Conservation (phyloP, 108 stramenopile genomes). For the Skeletonema menzelii region DNA sequence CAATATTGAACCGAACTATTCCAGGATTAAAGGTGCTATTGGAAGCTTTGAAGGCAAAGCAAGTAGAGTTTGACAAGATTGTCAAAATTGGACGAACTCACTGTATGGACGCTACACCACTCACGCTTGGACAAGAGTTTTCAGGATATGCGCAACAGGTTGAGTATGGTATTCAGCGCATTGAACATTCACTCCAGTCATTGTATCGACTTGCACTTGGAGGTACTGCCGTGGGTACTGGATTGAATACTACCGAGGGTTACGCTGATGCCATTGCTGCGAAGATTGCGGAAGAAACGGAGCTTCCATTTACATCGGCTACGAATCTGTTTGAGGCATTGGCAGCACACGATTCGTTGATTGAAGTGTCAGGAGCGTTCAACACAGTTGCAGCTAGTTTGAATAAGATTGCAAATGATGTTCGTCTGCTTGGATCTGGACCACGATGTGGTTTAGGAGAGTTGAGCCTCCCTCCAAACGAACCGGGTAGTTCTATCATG, state of each 20-base stretch:
- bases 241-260: slow-evolving; percentile 65
- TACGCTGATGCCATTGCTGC: slow-evolving; percentile 92
- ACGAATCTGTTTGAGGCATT: slow-evolving; percentile 98
- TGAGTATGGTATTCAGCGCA: slow-evolving; percentile 82
- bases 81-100: slow-evolving; percentile 99
- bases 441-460: slow-evolving; percentile 97
- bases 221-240: slow-evolving; percentile 98
- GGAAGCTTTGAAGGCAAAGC: slow-evolving; percentile 71
- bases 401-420: slow-evolving; percentile 97
- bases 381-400: slow-evolving; percentile 89
- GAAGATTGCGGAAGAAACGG: slow-evolving; percentile 90
- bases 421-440: slow-evolving; percentile 93
- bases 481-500: slow-evolving; percentile 98
- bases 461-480: slow-evolving; percentile 92
- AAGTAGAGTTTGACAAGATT: slow-evolving; percentile 71
- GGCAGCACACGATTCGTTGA: slow-evolving; percentile 94
- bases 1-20: slow-evolving; percentile 67
- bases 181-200: slow-evolving; percentile 65
- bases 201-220: slow-evolving; percentile 95
- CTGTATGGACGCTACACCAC: slow-evolving; percentile 97
- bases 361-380: slow-evolving; percentile 92
- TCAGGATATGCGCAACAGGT: slow-evolving; percentile 94
- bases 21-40: slow-evolving; percentile 81
- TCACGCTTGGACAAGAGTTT: slow-evolving; percentile 99
- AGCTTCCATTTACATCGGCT: slow-evolving; percentile 90